Evolutionary conservation across 768 basidiomycete genomes (phyloP).

Genomic region (Pleurotus tuoliensis): DNA sequence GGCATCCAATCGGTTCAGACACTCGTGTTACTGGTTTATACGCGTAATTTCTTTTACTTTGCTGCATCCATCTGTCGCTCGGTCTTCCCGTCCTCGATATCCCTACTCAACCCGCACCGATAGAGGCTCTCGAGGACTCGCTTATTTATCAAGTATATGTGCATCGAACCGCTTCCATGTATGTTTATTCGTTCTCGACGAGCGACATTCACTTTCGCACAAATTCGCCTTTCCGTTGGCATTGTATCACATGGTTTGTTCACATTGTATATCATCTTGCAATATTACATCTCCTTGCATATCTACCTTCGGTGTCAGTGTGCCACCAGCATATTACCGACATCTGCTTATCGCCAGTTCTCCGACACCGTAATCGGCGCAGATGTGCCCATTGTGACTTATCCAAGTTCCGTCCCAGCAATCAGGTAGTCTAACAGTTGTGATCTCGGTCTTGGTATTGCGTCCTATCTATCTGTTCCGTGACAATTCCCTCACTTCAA

Average conservation of each 20-base stretch:
- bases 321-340: background rate
- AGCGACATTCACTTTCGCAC: constrained; percentile 2
- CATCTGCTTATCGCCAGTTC: constrained; percentile 1
- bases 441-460: background rate
- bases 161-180: background rate
- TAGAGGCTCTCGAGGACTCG: background rate
- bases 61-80: background rate
- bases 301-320: no score
- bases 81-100: background rate
- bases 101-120: background rate
- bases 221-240: background rate
- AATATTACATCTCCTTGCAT: background rate
- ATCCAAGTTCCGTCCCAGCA: constrained; percentile 3
- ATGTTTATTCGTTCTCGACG: constrained; percentile 8
- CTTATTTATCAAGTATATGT: constrained; percentile 1
- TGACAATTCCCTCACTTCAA: background rate
- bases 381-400: background rate
- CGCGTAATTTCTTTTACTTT: background rate
- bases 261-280: constrained; percentile 3
- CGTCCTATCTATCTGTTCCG: background rate
- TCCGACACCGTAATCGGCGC: background rate
- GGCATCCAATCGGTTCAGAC: background rate
- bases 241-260: background rate
- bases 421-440: background rate
- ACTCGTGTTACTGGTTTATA: constrained; percentile 5